Percentiles rank a stretch among this genome's conserved stretches.
Evolutionary conservation across 2,329 filamentous ascomycete genomes (phyloP).

Genomic region (Alternaria gansuensis): DNA sequence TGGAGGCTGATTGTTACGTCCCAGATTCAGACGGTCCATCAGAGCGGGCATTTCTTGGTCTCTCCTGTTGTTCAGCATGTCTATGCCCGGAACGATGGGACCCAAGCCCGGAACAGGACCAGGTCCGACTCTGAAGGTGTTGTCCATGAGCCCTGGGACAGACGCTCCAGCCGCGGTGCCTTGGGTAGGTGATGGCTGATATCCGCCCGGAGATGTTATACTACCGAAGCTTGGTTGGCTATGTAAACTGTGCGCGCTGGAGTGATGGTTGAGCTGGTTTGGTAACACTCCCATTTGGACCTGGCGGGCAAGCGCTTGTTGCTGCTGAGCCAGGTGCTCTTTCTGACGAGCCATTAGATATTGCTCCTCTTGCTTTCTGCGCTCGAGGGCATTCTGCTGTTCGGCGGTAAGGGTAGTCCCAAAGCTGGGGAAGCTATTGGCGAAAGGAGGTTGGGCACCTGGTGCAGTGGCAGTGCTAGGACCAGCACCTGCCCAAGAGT

Average conservation of each 20-base stretch:
- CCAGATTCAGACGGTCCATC: conserved; percentile 72
- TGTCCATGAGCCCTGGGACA: conserved; percentile 76
- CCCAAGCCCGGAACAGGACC: conserved; percentile 54
- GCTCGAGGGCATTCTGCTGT: conserved; percentile 96
- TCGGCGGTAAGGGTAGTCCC: conserved; percentile 95
- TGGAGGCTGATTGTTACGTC: conserved; percentile 60
- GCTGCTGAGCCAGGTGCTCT: conserved; percentile 88
- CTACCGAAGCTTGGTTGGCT: conserved; percentile 97
- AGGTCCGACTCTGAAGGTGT: conserved; percentile 54
- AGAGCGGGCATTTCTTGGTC: conserved; percentile 75
- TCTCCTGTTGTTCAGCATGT: conserved; percentile 59
- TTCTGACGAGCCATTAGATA: conserved; percentile 96
- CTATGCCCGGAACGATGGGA: conserved; percentile 57
- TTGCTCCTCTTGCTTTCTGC: conserved; percentile 97
- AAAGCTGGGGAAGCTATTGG: conserved; percentile 93
- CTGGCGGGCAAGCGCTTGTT: conserved; percentile 75
- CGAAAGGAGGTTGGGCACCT: conserved; percentile 78
- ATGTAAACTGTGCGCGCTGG: conserved; percentile 93
- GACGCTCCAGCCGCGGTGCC: conserved; percentile 56
- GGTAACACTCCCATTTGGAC: conserved; percentile 67
- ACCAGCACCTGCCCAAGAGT: conserved; percentile 55
- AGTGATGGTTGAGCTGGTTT: conserved; percentile 85
- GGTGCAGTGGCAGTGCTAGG: conserved; percentile 49
- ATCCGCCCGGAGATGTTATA: conserved; percentile 84
- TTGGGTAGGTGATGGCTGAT: conserved; percentile 68